Conservation (phyloP, 345 rosid genomes). For the Aegle marmelos region DNA sequence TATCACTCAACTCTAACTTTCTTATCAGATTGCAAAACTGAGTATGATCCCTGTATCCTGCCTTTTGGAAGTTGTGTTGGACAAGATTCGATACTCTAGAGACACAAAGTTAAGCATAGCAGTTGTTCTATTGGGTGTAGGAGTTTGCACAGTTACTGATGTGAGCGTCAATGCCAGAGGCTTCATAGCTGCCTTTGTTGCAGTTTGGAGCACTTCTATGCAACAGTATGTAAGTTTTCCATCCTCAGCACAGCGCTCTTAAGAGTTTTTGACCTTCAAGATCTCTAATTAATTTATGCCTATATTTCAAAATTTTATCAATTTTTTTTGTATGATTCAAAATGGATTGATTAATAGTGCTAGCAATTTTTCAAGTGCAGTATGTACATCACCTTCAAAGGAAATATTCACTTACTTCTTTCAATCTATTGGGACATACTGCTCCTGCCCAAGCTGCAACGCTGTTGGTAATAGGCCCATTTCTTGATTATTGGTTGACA, state of each 20-base stretch:
- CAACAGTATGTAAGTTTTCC: conserved; percentile 84
- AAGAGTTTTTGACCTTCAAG: neutral
- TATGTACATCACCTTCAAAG: conserved; percentile 92
- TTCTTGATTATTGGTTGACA: conserved; percentile 91
- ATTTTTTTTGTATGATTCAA: neutral
- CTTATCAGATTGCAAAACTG: conserved; percentile 81
- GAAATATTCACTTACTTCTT: conserved; percentile 79
- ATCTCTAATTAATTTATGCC: neutral
- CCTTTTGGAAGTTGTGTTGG: conserved; percentile 86
- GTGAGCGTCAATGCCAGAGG: conserved; percentile 89
- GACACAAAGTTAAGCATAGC: conserved; percentile 90
- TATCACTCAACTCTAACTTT: neutral
- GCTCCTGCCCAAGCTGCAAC: conserved; percentile 98
- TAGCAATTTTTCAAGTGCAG: conserved; percentile 44
- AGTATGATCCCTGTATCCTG: conserved; percentile 98
- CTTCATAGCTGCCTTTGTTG: conserved; percentile 80
- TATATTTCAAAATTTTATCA: neutral
- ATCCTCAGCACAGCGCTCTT: neutral
- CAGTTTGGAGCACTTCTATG: conserved; percentile 95
- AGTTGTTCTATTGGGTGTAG: conserved; percentile 90
- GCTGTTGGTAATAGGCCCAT: conserved; percentile 75
- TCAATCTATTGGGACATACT: conserved; percentile 94
- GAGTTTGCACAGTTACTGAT: conserved; percentile 94
- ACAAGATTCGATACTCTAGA: conserved; percentile 89
- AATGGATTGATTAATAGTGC: conserved; percentile 1